These are phyloP conservation scores for Boletus rubroflammeus DNA, from an alignment of 768 basidiomycete species.

Conservation along the genomic window DNA sequence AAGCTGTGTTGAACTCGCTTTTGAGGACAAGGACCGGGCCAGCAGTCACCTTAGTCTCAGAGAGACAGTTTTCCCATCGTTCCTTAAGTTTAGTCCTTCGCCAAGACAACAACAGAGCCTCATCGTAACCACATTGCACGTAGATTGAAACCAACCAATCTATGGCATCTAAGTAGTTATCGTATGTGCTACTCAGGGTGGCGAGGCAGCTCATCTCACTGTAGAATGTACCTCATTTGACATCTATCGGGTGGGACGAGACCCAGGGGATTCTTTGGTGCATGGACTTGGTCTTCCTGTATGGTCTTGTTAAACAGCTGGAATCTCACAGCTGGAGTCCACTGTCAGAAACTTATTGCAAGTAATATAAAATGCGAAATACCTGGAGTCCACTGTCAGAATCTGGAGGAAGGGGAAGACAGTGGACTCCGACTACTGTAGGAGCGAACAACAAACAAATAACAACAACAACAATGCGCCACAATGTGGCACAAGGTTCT, in stretches of 20 bases:
- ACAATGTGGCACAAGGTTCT: too few relatives aligned
- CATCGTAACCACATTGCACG: background rate
- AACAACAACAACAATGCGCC: too few relatives aligned
- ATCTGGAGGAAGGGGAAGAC: too few relatives aligned
- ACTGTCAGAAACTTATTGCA: too few relatives aligned
- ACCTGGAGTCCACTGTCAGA: too few relatives aligned
- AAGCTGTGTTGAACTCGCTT: background rate
- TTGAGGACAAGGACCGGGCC: background rate
- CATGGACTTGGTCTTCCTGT: background rate
- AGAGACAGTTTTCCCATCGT: background rate
- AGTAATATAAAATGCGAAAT: too few relatives aligned
- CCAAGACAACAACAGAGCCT: background rate
- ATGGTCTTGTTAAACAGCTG: too few relatives aligned
- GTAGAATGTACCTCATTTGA: slow-evolving; percentile 5
- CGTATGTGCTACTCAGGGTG: background rate
- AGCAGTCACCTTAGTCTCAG: too few relatives aligned
- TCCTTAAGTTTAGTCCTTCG: too few relatives aligned
- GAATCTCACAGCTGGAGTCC: too few relatives aligned
- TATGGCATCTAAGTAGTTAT: background rate
- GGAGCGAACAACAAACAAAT: too few relatives aligned
- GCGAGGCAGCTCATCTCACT: slow-evolving; percentile 2
- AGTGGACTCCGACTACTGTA: too few relatives aligned
- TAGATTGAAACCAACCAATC: background rate
- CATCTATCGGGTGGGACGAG: background rate
- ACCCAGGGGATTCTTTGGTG: background rate